These are phyloP conservation scores for Boletus reticulatus DNA, from an alignment of 768 basidiomycete species.

Conservation along the genomic window DNA sequence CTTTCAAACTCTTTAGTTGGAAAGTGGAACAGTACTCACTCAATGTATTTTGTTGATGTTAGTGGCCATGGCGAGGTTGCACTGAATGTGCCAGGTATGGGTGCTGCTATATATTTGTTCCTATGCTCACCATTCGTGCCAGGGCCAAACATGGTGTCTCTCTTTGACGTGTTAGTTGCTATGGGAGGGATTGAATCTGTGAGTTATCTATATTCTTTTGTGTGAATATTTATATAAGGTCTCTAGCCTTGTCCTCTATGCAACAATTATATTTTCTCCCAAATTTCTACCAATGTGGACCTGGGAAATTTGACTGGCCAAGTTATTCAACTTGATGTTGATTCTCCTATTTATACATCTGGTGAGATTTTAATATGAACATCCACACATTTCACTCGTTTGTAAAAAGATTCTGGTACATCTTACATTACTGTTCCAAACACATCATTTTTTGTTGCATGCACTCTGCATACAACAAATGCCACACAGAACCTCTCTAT, in stretches of 20 bases:
- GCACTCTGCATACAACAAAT: neutral
- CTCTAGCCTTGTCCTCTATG: neutral
- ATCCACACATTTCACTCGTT: neutral
- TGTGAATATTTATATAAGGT: neutral
- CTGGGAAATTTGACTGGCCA: neutral
- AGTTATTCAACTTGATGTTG: neutral
- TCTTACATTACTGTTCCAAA: neutral
- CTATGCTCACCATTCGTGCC: neutral
- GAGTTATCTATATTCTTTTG: neutral
- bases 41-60: neutral
- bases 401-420: neutral
- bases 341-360: neutral
- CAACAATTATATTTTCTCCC: neutral
- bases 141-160: neutral
- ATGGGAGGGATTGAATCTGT: neutral
- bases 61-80: conserved; percentile 3
- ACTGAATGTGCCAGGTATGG: neutral
- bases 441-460: conserved; percentile 5
- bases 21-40: neutral
- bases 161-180: no score
- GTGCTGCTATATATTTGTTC: neutral
- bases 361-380: neutral
- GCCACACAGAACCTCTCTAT: neutral
- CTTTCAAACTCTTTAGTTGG: conserved; percentile 5
- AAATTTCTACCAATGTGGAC: neutral